Percentiles rank a stretch among this genome's conserved stretches.
Evolutionary conservation across 805 yeast species (phyloP).

Genomic region (Saturnispora mendoncae): DNA sequence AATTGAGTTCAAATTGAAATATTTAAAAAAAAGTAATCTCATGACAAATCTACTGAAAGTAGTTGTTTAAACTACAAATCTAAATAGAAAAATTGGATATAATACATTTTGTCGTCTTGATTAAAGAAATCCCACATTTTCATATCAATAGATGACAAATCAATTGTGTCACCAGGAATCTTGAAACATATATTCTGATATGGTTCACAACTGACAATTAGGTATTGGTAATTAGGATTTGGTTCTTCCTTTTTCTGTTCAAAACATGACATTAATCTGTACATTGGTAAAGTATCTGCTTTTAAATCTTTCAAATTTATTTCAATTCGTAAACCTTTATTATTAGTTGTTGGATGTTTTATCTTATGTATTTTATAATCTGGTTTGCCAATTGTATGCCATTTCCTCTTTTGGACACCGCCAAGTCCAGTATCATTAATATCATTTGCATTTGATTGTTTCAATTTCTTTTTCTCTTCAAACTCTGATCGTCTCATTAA

Average conservation of each 20-base stretch:
- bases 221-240: slow-evolving; percentile 52
- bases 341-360: slow-evolving; percentile 48
- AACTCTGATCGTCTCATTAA: slow-evolving; percentile 51
- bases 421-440: slow-evolving; percentile 2
- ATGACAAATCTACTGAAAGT: not conserved
- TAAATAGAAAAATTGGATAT: slow-evolving; percentile 57
- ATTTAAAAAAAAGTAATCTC: no score
- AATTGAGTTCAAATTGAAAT: no score
- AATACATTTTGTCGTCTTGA: slow-evolving; percentile 54
- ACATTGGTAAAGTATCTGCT: slow-evolving; percentile 44
- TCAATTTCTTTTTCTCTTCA: slow-evolving; percentile 21
- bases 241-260: slow-evolving; percentile 46
- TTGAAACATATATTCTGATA: slow-evolving; percentile 74
- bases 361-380: slow-evolving; percentile 59
- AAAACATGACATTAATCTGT: slow-evolving; percentile 67
- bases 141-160: slow-evolving; percentile 29
- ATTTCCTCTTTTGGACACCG: slow-evolving; percentile 36
- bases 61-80: slow-evolving; percentile 4
- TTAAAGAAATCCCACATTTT: slow-evolving; percentile 68
- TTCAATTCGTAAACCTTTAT: slow-evolving; percentile 58
- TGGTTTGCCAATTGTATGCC: slow-evolving; percentile 66
- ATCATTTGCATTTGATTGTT: slow-evolving; percentile 13
- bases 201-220: slow-evolving; percentile 83
- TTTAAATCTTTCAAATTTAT: slow-evolving; percentile 46
- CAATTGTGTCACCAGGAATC: slow-evolving; percentile 54